Base-by-base conservation (phyloP, 1,284 basidiomycete species). In the Boletellus dicymbophilus region DNA sequence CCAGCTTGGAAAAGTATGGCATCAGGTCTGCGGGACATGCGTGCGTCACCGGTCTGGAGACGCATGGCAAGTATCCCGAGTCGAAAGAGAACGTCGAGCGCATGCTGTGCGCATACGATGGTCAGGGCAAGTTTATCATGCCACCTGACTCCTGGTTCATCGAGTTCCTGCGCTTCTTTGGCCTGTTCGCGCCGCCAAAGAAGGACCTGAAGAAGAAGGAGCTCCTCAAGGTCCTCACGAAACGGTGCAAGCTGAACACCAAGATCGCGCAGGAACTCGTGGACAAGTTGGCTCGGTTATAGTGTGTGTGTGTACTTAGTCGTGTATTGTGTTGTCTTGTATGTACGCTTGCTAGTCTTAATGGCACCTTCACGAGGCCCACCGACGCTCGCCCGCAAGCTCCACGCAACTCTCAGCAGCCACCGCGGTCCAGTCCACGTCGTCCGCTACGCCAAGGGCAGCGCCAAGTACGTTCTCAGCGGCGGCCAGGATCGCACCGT, bases 401-500 rank as follows among this genome's bases (percentile, higher is more conserved):
- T 88, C 2, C 84, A 90, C 68, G 69, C 70, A 22, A 80, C 79
- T 8, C 79, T 90, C 36, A 63, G 70, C 6, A 76, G 63, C 47
- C 93, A 95, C 68, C 84, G 85, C 53, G 93, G 90, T 0, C 75
- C 91, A 0, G 88, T 95, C 1, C 88, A 95, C 61, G 86, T 93
- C 48, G 88, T 84, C 16, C 79, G 87, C 27, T 96, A 95, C 64
- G 87, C 93, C 37, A 91, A 92, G 66, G 93, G 92, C 3, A 75
- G 79, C 2, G 88, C 88, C 43, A 92, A 90, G 58, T 99, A 99
- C 66, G 74, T 95, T 49, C 78, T 99, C 18, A 89, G 92, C 1
- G 97, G 94, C 10, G 94, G 94, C 16, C 86, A 92, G 65, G 97
- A 99, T 71, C 83, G 95, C 41, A 84, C 86, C 2, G 82, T 99